These are phyloP conservation scores for Blattamonas nauphoetae DNA, from an alignment of 78 protist species.

Conservation along the genomic window DNA sequence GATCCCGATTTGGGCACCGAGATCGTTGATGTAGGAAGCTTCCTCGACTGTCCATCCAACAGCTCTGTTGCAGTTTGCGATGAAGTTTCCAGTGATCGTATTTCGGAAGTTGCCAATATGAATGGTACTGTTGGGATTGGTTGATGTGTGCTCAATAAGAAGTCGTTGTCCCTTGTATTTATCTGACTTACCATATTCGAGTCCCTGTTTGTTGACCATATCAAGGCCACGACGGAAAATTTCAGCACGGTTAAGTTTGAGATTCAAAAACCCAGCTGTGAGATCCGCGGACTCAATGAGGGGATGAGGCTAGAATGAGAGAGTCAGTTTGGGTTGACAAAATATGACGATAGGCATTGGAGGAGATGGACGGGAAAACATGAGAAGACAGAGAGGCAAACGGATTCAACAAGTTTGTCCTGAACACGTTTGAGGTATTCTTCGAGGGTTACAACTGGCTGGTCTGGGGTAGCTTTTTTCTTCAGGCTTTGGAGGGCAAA, in stretches of 20 bases:
- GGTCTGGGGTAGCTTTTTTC: too few relatives aligned
- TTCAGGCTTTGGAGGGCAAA: too few relatives aligned
- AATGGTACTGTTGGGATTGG: constrained; percentile 46
- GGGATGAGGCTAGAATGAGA: constrained; percentile 1
- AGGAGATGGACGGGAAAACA: too few relatives aligned
- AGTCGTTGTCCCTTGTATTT: constrained; percentile 14
- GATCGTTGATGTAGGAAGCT: constrained; percentile 39
- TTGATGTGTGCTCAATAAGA: constrained; percentile 50
- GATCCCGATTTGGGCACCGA: constrained; percentile 51
- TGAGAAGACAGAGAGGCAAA: too few relatives aligned
- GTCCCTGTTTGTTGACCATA: not conserved
- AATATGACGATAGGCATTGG: too few relatives aligned
- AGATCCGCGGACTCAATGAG: not conserved
- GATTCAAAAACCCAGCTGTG: constrained; percentile 19
- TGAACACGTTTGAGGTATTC: too few relatives aligned
- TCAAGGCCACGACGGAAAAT: not conserved
- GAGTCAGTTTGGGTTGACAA: too few relatives aligned
- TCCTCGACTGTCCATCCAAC: constrained; percentile 46
- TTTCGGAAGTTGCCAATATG: constrained; percentile 51
- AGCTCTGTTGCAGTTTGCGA: constrained; percentile 21
- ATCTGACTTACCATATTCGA: constrained; percentile 11
- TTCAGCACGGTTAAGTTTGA: constrained; percentile 20
- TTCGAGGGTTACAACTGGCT: too few relatives aligned
- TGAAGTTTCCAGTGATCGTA: constrained; percentile 18
- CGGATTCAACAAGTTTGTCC: too few relatives aligned